Conservation (phyloP, 768 basidiomycete species). For the Harrya chromipes region DNA sequence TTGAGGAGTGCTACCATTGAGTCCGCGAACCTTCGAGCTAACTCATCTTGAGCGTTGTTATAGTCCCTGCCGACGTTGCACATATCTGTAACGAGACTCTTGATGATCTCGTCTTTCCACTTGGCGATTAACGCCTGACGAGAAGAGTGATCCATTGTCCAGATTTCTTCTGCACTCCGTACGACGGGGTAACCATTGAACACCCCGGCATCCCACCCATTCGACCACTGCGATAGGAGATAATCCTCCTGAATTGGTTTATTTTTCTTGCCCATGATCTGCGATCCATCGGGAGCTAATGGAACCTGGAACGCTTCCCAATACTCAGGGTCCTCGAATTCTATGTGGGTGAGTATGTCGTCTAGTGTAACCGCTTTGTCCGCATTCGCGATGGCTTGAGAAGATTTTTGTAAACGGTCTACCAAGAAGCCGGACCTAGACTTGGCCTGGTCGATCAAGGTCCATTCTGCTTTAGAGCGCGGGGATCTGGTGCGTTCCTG, state of each 20-base stretch:
- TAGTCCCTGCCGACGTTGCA: slow-evolving; percentile 37
- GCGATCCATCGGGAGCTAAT: slow-evolving; percentile 41
- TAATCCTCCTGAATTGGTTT: slow-evolving; percentile 36
- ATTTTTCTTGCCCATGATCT: slow-evolving; percentile 39
- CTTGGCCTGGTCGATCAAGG: slow-evolving; percentile 40
- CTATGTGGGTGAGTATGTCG: slow-evolving; percentile 44
- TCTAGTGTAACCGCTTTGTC: slow-evolving; percentile 8
- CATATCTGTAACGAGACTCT: slow-evolving; percentile 34
- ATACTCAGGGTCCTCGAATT: slow-evolving; percentile 48
- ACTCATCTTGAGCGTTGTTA: slow-evolving; percentile 36
- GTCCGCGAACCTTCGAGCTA: slow-evolving; percentile 38
- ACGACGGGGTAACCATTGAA: slow-evolving; percentile 32
- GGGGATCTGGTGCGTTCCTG: slow-evolving; percentile 30
- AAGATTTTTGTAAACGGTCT: slow-evolving; percentile 29
- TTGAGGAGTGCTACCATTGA: slow-evolving; percentile 36
- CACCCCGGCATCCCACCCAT: slow-evolving; percentile 43
- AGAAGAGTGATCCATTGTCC: slow-evolving; percentile 34
- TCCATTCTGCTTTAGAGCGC: slow-evolving; percentile 37
- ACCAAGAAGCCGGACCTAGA: slow-evolving; percentile 9
- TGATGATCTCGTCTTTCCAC: slow-evolving; percentile 39
- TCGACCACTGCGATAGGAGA: slow-evolving; percentile 47
- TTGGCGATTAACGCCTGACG: slow-evolving; percentile 28
- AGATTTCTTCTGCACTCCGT: slow-evolving; percentile 26
- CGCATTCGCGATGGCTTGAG: slow-evolving; percentile 25
- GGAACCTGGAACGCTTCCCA: slow-evolving; percentile 47